Evolutionary conservation across 23 red algal species (phyloP).

Genomic region (Gracilaria domingensis): DNA sequence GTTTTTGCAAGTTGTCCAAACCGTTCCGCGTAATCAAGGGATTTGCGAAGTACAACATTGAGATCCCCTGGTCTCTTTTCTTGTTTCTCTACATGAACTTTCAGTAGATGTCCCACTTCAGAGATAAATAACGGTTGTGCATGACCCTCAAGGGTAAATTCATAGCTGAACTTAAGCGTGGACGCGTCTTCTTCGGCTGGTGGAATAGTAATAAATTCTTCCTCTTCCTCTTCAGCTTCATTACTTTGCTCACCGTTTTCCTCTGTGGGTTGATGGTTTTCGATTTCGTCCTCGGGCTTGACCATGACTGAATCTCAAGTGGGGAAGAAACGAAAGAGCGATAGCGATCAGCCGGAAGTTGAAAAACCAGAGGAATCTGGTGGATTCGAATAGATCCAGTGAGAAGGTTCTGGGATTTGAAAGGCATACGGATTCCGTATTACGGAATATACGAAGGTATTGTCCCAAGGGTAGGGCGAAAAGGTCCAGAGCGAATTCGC

Average conservation of each 20-base stretch:
- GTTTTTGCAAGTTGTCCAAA: slow-evolving; percentile 72
- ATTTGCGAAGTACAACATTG: slow-evolving; percentile 55
- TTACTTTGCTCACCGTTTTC: neutral
- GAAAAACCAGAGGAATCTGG: no score
- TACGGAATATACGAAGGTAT: no score
- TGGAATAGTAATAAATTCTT: slow-evolving; percentile 31
- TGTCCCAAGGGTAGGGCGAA: no score
- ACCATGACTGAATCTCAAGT: neutral
- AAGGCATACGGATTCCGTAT: no score
- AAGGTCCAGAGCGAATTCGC: no score
- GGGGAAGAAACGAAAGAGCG: no score
- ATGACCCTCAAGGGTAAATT: slow-evolving; percentile 41
- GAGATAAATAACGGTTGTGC: slow-evolving; percentile 65
- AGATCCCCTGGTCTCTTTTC: slow-evolving; percentile 38
- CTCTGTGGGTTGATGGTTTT: neutral
- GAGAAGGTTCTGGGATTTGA: no score
- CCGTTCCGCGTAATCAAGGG: slow-evolving; percentile 52
- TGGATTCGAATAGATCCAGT: no score
- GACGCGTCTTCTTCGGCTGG: slow-evolving; percentile 59
- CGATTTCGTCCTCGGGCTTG: slow-evolving; percentile 35
- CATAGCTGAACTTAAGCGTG: slow-evolving; percentile 47
- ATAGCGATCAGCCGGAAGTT: no score
- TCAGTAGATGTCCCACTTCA: slow-evolving; percentile 61
- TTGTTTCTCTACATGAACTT: slow-evolving; percentile 43
- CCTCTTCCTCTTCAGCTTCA: slow-evolving; percentile 18